Base-by-base conservation (phyloP, 331 rosid species). In the Stylosanthes scabra region DNA sequence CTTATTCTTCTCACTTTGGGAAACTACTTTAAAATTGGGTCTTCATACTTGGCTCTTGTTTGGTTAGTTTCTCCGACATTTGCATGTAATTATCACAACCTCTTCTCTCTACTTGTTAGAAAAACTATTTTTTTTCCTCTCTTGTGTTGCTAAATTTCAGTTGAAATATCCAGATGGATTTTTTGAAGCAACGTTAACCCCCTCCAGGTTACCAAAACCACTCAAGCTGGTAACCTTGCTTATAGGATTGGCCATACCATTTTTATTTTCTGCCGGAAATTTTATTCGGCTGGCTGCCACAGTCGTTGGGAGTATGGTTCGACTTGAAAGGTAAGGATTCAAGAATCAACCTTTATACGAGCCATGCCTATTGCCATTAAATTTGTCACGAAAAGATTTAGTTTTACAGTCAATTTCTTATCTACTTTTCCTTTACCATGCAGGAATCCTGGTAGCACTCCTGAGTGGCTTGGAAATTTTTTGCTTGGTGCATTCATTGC, bases 41-140 rank as follows among this genome's bases (percentile, higher is more conserved):
- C 99, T 4, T 85, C 99, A 45, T 91, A 94, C 86, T 60, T 94
- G 88, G 97, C 99, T 74, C 91, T 91, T 76, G 87, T 88, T 81
- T 94, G 99, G 99, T 81, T 94, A 83, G 84, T 91, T 82, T 88
- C 96, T 41, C 99, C 99, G 31, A 82, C 95, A 76, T 94, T 94
- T 80, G 88, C 97, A 67, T 94, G 99, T 94, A 90, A 83, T 72
- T 59, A 70, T 67, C 65, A 39, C 81, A 70, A 27, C 73, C 81
- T 65, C 66, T 47, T 65, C 74, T 46, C 57, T 69, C 68, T 70
- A 74, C 14, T 44, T 75, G 74, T 76, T 84, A 58, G 74, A 76
- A 51, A 39, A 63, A 15, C 50, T 29, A n/a, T 62, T 49, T 57
- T 65, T 34, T 57, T 72, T 14, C 64, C 58, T 78, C 39, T 63